Evolutionary conservation across 345 rosid genomes (phyloP).

Genomic region (Balakata baccata): DNA sequence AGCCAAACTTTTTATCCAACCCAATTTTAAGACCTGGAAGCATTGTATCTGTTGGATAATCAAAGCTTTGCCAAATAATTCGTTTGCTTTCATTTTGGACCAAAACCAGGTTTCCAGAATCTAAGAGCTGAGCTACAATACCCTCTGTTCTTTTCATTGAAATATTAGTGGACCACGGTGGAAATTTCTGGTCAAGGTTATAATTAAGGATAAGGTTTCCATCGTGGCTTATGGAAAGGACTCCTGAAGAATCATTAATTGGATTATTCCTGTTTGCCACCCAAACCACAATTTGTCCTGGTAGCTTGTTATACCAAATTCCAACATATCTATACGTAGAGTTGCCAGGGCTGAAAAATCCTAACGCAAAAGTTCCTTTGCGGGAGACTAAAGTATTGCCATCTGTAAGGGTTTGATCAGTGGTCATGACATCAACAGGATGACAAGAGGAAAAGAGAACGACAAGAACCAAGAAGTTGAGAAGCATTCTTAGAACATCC

Average conservation of each 20-base stretch:
- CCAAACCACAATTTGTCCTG: constrained; percentile 16
- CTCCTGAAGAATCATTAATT: constrained; percentile 12
- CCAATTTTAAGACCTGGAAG: constrained; percentile 7
- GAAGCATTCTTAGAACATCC: neutral
- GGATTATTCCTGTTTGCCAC: constrained; percentile 19
- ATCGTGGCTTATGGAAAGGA: neutral
- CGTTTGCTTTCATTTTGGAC: neutral
- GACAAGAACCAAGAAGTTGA: neutral
- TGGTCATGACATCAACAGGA: neutral
- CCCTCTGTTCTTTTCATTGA: neutral
- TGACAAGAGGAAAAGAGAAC: neutral
- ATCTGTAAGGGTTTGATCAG: neutral
- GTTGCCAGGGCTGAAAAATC: constrained; percentile 14
- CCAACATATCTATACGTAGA: constrained; percentile 11
- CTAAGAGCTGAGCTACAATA: constrained; percentile 1
- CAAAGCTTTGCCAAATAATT: constrained; percentile 22
- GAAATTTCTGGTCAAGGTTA: neutral
- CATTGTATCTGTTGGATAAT: constrained; percentile 17
- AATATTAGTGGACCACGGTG: constrained; percentile 14
- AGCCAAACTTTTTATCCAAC: neutral
- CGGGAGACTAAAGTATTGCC: constrained; percentile 1
- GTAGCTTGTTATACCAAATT: constrained; percentile 14
- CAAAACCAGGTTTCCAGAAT: constrained; percentile 17
- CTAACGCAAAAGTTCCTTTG: neutral
- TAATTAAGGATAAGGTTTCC: neutral